Conservation (phyloP, 352 stramenopile genomes). For the Salisapilia sapeloensis region DNA sequence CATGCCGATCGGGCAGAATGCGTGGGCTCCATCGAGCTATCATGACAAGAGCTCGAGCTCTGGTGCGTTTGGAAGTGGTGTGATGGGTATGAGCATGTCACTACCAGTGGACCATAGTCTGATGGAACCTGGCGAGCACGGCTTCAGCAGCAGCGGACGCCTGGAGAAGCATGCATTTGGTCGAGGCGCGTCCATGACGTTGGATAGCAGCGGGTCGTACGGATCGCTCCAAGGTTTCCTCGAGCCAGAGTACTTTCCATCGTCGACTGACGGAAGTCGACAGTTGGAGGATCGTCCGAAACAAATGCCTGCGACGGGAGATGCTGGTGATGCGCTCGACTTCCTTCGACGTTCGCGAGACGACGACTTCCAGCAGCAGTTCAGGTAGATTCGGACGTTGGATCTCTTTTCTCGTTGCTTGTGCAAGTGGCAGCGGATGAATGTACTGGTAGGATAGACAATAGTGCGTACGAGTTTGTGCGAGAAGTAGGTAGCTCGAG, state of each 20-base stretch:
- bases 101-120: slow-evolving; percentile 11
- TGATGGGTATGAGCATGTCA: slow-evolving; percentile 24
- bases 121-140: slow-evolving; percentile 8
- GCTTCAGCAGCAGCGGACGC: slow-evolving; percentile 6
- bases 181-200: slow-evolving; percentile 13
- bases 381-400: slow-evolving; percentile 18
- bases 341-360: slow-evolving; percentile 7
- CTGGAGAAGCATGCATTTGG: slow-evolving; percentile 5
- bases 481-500: too few species aligned
- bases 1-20: slow-evolving; percentile 5
- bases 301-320: slow-evolving; percentile 14
- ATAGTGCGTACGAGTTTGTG: too few species aligned
- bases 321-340: slow-evolving; percentile 23
- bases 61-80: slow-evolving; percentile 23
- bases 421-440: too few species aligned
- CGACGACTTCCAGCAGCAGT: slow-evolving; percentile 11
- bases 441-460: too few species aligned
- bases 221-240: slow-evolving; percentile 46
- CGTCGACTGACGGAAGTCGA: slow-evolving; percentile 16
- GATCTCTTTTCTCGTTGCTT: too few species aligned
- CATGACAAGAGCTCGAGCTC: slow-evolving; percentile 5
- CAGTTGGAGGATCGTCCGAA: slow-evolving; percentile 13
- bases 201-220: slow-evolving; percentile 13
- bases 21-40: slow-evolving; percentile 9
- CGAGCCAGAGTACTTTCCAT: slow-evolving; percentile 27